A percentile compares a stretch with the other conserved stretches of the same genome.
phyloP scores from a whole-genome alignment of 1,139 yeast genomes.

The Protomyces arabidopsidicola region DNA sequence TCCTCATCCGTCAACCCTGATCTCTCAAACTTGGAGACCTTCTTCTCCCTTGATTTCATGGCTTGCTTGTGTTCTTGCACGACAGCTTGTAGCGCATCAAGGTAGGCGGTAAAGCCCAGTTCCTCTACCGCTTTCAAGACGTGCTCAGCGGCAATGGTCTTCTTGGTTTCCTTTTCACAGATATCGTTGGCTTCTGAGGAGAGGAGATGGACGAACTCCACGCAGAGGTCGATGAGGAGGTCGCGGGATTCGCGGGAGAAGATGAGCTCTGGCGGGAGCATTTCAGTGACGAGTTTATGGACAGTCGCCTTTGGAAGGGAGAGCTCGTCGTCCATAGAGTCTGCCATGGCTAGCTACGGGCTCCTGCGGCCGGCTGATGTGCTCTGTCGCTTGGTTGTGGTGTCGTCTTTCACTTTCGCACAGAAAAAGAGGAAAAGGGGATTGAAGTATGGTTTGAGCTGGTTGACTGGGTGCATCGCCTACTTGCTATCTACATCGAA shows the following conservation, averaged over 20 bases:
- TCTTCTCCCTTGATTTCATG: constrained; percentile 52
- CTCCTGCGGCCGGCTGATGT: too few species aligned
- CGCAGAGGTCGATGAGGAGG: constrained; percentile 91
- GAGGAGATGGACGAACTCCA: constrained; percentile 89
- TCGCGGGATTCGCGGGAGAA: constrained; percentile 93
- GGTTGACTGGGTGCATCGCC: too few species aligned
- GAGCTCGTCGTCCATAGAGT: constrained; percentile 39
- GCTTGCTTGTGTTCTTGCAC: constrained; percentile 20
- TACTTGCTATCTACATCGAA: too few species aligned
- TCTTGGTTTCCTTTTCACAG: constrained; percentile 93
- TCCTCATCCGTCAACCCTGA: constrained; percentile 92
- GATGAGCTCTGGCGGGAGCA: constrained; percentile 76
- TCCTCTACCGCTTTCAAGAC: constrained; percentile 86
- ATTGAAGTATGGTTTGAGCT: too few species aligned
- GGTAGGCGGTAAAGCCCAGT: constrained; percentile 78
- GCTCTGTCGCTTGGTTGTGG: too few species aligned
- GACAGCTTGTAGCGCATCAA: constrained; percentile 76
- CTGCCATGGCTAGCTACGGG: background rate
- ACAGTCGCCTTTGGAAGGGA: constrained; percentile 65
- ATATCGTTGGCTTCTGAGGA: constrained; percentile 93
- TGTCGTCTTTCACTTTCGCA: background rate
- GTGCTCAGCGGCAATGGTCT: constrained; percentile 95
- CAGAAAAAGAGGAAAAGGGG: too few species aligned
- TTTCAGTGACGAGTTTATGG: constrained; percentile 86
- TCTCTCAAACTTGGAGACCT: constrained; percentile 87